Evolutionary conservation across 2,329 filamentous ascomycete species (phyloP).

Genomic region (Penicillium verrucosum): DNA sequence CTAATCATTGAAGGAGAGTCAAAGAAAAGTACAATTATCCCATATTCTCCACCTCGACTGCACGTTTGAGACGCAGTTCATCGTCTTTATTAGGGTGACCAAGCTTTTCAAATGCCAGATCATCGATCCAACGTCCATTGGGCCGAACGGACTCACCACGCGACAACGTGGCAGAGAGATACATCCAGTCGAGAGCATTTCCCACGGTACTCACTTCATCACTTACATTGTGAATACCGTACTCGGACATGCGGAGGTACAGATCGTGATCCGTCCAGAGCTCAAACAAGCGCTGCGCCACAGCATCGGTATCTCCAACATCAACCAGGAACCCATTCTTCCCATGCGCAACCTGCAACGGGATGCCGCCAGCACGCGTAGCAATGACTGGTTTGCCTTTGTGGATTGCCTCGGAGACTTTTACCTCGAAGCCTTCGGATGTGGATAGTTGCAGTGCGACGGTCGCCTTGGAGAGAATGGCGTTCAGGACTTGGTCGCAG

Average conservation of each 20-base stretch:
- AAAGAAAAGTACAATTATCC: constrained; percentile 8
- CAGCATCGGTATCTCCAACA: constrained; percentile 65
- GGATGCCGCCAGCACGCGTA: constrained; percentile 73
- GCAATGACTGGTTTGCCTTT: constrained; percentile 76
- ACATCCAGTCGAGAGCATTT: constrained; percentile 73
- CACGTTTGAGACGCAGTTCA: constrained; percentile 57
- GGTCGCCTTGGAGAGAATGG: constrained; percentile 67
- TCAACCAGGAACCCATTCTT: constrained; percentile 73
- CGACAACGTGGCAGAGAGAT: constrained; percentile 66
- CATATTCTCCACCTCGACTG: constrained; percentile 29
- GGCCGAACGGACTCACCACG: constrained; percentile 58
- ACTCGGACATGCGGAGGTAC: constrained; percentile 64
- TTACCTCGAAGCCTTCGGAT: constrained; percentile 80
- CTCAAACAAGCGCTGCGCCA: constrained; percentile 64
- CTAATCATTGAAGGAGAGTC: background rate
- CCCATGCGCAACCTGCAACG: constrained; percentile 69
- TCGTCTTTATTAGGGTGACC: constrained; percentile 55
- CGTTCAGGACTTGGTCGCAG: constrained; percentile 76
- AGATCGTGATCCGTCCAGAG: constrained; percentile 64
- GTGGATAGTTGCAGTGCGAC: constrained; percentile 77
- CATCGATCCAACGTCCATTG: constrained; percentile 66
- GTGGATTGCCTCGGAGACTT: constrained; percentile 78
- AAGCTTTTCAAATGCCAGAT: constrained; percentile 67
- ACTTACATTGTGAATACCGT: constrained; percentile 64
- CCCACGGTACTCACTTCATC: constrained; percentile 81